phyloP scores from a whole-genome alignment of 257 asterid genomes.

The Coffea eugenioides region DNA sequence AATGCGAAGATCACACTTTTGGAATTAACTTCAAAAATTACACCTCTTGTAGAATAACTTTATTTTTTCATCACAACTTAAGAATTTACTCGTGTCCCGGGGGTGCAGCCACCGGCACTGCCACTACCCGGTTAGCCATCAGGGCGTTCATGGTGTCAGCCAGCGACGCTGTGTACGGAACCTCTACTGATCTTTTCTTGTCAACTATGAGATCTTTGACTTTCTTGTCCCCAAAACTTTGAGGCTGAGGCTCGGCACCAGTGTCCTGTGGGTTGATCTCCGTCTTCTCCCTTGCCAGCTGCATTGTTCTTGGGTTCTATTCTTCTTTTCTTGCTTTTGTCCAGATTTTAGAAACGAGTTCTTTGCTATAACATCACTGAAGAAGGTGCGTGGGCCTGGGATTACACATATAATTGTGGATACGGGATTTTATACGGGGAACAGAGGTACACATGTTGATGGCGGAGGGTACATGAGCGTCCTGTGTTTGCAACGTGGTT shows the following conservation, averaged over 20 bases:
- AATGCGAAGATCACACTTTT: too few relatives aligned
- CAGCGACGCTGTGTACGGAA: conserved; percentile 83
- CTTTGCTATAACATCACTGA: neutral
- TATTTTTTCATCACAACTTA: too few relatives aligned
- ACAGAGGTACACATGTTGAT: conserved; percentile 16
- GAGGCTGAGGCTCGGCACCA: conserved; percentile 8
- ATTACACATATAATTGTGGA: neutral
- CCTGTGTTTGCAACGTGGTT: conserved; percentile 17
- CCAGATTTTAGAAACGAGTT: neutral
- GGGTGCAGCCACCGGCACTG: conserved; percentile 94
- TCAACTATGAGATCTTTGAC: conserved; percentile 52
- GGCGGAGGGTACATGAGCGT: conserved; percentile 10
- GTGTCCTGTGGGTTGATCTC: neutral
- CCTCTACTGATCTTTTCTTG: conserved; percentile 70
- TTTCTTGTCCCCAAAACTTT: conserved; percentile 46
- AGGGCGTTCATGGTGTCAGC: conserved; percentile 74
- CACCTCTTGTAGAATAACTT: too few relatives aligned
- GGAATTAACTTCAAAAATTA: too few relatives aligned
- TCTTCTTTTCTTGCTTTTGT: neutral
- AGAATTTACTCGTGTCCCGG: conserved; percentile 55
- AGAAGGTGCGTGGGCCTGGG: neutral
- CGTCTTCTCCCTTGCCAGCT: conserved; percentile 7
- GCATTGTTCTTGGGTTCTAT: conserved; percentile 1
- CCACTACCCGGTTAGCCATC: conserved; percentile 59
- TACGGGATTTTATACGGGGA: neutral